Conservation (phyloP, 179 eudicot species). For the Monotropa hypopitys region DNA sequence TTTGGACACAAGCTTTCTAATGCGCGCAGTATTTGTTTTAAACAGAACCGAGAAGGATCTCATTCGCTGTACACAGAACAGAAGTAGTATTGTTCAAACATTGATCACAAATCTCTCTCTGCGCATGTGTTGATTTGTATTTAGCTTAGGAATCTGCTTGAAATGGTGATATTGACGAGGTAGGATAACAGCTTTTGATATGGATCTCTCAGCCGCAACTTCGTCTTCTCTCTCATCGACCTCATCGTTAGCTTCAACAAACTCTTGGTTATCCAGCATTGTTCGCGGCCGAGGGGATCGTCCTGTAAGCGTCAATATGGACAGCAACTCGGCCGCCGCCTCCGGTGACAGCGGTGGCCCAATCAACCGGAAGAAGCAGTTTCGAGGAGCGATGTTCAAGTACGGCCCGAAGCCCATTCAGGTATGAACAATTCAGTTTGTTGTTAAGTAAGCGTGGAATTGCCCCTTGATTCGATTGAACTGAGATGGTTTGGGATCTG, state of each 20-base stretch:
- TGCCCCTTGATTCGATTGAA: neutral
- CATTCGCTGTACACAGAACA: neutral
- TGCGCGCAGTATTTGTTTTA: too few species aligned
- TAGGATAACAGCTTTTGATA: neutral
- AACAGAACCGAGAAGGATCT: neutral
- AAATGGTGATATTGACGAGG: constrained; percentile 1
- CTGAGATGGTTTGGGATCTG: neutral
- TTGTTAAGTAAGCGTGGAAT: neutral
- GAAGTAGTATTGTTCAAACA: neutral
- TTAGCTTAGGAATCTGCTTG: neutral
- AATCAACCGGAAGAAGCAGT: constrained; percentile 43
- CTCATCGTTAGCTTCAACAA: constrained; percentile 8
- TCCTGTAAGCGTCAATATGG: constrained; percentile 22
- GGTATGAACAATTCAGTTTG: constrained; percentile 20
- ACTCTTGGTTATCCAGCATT: constrained; percentile 78
- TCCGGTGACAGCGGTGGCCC: constrained; percentile 30
- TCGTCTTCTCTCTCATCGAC: neutral
- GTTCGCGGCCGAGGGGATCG: constrained; percentile 62
- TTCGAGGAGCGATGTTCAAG: constrained; percentile 75
- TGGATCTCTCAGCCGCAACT: constrained; percentile 26
- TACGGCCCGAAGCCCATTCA: constrained; percentile 72
- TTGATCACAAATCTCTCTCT: neutral
- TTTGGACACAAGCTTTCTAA: too few species aligned
- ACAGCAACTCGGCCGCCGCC: constrained; percentile 19
- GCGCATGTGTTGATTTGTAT: too few species aligned